phyloP scores from a whole-genome alignment of 768 basidiomycete genomes.

The Lactarius evosmus region DNA sequence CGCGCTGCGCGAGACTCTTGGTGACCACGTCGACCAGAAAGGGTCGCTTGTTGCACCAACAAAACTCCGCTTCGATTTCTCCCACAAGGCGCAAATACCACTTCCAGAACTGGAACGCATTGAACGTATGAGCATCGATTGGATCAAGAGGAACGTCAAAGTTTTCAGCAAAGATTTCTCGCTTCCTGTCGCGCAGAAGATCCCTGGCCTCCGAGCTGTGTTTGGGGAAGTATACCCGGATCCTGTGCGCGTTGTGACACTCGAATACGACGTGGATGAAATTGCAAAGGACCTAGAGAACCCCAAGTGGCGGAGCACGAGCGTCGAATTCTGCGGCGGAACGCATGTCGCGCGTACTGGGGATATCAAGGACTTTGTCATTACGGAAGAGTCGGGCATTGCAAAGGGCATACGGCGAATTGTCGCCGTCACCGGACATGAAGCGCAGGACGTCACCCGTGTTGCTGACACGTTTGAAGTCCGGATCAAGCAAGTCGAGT shows the following conservation, averaged over 20 bases:
- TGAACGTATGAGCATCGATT: constrained; percentile 78
- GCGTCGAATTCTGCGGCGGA: constrained; percentile 97
- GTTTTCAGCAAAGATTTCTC: constrained; percentile 88
- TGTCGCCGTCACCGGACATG: constrained; percentile 90
- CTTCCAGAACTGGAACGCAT: constrained; percentile 75
- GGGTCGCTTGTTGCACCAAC: constrained; percentile 95
- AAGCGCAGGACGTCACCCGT: constrained; percentile 79
- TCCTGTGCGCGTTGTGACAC: constrained; percentile 90
- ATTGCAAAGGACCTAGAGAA: constrained; percentile 83
- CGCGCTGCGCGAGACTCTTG: constrained; percentile 86
- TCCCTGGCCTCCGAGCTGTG: constrained; percentile 93
- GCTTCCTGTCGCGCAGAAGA: constrained; percentile 73
- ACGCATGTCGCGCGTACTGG: constrained; percentile 98
- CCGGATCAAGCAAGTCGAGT: constrained; percentile 60
- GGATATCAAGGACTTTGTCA: constrained; percentile 94
- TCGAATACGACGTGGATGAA: constrained; percentile 85
- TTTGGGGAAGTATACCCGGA: constrained; percentile 98
- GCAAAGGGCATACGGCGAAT: constrained; percentile 97
- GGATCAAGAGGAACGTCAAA: constrained; percentile 85
- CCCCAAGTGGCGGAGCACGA: constrained; percentile 86
- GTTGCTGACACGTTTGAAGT: constrained; percentile 59
- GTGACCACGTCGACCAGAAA: constrained; percentile 97
- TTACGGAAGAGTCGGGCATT: constrained; percentile 94
- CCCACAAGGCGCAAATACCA: constrained; percentile 87
- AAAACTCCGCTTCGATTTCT: constrained; percentile 98